Base-by-base conservation (phyloP, 805 yeast species). In the Osmozyma mogii region DNA sequence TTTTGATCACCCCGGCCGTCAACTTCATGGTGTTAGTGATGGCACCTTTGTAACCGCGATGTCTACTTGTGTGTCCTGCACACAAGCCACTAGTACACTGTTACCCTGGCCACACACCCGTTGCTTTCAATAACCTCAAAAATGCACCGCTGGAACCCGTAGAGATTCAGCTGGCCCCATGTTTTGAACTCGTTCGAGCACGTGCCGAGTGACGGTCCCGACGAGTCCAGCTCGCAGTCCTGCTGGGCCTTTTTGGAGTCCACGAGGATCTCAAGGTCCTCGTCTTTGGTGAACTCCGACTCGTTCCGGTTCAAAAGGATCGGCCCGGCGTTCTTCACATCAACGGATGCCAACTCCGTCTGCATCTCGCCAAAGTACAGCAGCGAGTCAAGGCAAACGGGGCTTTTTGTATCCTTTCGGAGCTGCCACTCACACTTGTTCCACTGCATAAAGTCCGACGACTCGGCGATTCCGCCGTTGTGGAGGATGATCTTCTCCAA, bases 361-460 rank as follows among this genome's bases (percentile, higher is more conserved):
- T 59, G 56, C 12, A 59, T 46, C 15, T 61, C 49, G 17, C 34
- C 32, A 36, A 61, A 61, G 38, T 52, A 53, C 56, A 50, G 49
- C 3, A 44, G 40, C 6, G 61, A 54, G 29, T 44, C 30, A n/a
- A 47, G 43, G 14, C 22, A 25, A 9, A 36, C 28, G 5, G 31
- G 33, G 7, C 19, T 14, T 4, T 27, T 36, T 5, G 32, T 27
- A 5, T 21, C 21, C 8, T 45, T 43, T 13, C 23, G 31, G 21
- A 67, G 45, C 27, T 41, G 45, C 72, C 74, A 68, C 30, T 61
- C 57, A 36, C 76, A 62, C 35, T 60, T 58, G 38, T 67, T 67
- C 63, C 78, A 75, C 30, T 60, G 69, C 54, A 71, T 61, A 44
- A 75, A 75, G 28, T 67, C 69, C 16, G 68, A 50, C 3, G 72